Conservation (phyloP, 495 filamentous ascomycete genomes). For the Penicillium cataractarum region DNA sequence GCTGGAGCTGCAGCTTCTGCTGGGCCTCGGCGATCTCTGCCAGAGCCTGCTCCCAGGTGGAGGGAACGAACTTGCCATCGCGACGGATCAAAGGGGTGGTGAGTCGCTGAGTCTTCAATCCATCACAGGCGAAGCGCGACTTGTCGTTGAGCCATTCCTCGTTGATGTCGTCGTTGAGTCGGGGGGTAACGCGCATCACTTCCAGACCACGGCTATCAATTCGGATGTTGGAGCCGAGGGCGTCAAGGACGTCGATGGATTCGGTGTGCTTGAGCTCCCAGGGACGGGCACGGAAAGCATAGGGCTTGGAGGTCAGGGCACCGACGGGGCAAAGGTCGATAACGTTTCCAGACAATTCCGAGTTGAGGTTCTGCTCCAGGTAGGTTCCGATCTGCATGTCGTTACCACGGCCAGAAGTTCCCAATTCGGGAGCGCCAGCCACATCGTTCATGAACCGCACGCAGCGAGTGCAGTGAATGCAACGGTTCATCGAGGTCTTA, state of each 20-base stretch:
- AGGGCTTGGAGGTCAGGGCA: conserved; percentile 94
- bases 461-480: conserved; percentile 98
- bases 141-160: conserved; percentile 99
- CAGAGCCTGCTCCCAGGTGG: conserved; percentile 91
- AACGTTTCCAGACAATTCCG: conserved; percentile 94
- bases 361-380: conserved; percentile 85
- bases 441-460: conserved; percentile 97
- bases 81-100: conserved; percentile 89
- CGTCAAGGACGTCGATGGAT: conserved; percentile 92
- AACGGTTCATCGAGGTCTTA: conserved; percentile 99
- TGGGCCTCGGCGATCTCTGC: conserved; percentile 80
- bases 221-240: conserved; percentile 89
- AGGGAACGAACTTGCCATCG: conserved; percentile 85
- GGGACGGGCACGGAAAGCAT: conserved; percentile 93
- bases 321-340: conserved; percentile 98
- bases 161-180: conserved; percentile 96
- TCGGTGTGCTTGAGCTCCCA: conserved; percentile 96
- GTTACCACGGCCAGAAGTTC: conserved; percentile 92
- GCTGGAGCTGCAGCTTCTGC: conserved; percentile 73
- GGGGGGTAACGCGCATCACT: conserved; percentile 90
- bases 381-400: conserved; percentile 98
- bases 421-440: conserved; percentile 92
- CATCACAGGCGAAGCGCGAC: conserved; percentile 94
- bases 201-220: conserved; percentile 92
- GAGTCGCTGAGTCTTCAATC: conserved; percentile 90